Conservation (phyloP, 1,139 yeast species). For the Hyphopichia buzzinii region DNA sequence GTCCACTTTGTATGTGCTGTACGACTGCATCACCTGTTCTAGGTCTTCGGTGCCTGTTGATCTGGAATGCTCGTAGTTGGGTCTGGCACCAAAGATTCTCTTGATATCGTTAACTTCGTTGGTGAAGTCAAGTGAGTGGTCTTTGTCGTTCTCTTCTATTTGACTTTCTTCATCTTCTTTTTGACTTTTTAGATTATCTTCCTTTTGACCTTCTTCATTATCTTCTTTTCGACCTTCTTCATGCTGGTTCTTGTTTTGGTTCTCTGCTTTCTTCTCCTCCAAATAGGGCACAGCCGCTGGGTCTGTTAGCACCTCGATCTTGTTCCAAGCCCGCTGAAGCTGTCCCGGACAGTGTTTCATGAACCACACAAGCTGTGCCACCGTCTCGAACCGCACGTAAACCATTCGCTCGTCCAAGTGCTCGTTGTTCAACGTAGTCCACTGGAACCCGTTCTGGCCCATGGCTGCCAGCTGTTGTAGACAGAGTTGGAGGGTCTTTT, state of each 20-base stretch:
- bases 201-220: slow-evolving; percentile 35
- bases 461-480: slow-evolving; percentile 4
- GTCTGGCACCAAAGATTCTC: slow-evolving; percentile 17
- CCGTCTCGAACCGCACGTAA: slow-evolving; percentile 23
- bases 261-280: not conserved
- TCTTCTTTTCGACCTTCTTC: no score
- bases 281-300: slow-evolving; percentile 8
- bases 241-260: no score
- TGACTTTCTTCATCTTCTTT: no score
- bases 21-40: slow-evolving; percentile 35
- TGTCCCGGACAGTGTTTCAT: slow-evolving; percentile 2
- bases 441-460: slow-evolving; percentile 12
- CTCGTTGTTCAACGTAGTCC: slow-evolving; percentile 30
- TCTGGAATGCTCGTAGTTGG: slow-evolving; percentile 19
- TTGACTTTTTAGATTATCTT: not conserved
- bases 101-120: slow-evolving; percentile 10
- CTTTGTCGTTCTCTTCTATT: not conserved
- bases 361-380: slow-evolving; percentile 16
- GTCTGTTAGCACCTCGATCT: slow-evolving; percentile 10
- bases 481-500: slow-evolving; percentile 21
- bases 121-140: not conserved
- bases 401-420: slow-evolving; percentile 24
- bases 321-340: slow-evolving; percentile 4
- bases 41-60: slow-evolving; percentile 32
- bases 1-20: slow-evolving; percentile 54